These are phyloP conservation scores for Heteromeles arbutifolia DNA, from an alignment of 306 rosid species.

Conservation along the genomic window DNA sequence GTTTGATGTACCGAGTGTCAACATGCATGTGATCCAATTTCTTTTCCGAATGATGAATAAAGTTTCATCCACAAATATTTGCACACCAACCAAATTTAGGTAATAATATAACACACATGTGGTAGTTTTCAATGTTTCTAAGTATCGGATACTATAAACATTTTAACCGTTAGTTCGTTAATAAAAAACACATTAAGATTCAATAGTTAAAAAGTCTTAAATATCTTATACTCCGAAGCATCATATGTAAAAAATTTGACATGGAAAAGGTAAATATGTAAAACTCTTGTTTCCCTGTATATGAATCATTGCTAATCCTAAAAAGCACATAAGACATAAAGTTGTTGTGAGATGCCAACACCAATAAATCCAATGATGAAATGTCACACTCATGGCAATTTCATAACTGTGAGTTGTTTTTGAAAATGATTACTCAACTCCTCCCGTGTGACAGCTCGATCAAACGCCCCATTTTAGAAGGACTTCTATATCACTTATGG, in stretches of 20 bases:
- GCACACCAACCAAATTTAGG: not conserved
- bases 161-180: too few species aligned
- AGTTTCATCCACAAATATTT: not conserved
- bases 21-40: not conserved
- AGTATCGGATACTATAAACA: too few species aligned
- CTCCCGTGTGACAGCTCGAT: not conserved
- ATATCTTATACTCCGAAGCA: too few species aligned
- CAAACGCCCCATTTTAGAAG: conserved; percentile 2
- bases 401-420: conserved; percentile 11
- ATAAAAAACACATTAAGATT: too few species aligned
- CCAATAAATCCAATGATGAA: not conserved
- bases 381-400: conserved; percentile 11
- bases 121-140: too few species aligned
- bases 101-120: too few species aligned
- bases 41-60: not conserved
- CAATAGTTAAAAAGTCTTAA: too few species aligned
- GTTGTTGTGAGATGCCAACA: not conserved
- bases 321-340: not conserved
- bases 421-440: conserved; percentile 24
- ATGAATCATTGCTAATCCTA: conserved; percentile 6
- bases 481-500: not conserved
- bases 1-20: not conserved
- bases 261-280: not conserved
- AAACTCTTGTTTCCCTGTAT: not conserved
- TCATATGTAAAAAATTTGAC: too few species aligned